Conservation (phyloP, 768 basidiomycete genomes). For the Amylocystis lapponica region DNA sequence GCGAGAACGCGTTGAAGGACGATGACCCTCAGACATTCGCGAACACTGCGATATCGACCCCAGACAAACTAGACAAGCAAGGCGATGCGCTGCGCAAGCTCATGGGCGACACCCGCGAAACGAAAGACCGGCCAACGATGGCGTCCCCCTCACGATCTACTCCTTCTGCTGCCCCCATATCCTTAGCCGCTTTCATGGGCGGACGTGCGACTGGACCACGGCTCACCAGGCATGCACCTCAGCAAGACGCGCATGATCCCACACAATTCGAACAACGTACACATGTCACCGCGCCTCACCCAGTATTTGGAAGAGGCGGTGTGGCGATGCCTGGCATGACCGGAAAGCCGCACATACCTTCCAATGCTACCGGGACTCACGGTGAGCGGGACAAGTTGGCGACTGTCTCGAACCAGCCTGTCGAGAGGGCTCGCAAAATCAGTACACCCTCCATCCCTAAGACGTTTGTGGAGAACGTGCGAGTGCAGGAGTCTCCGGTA, state of each 20-base stretch:
- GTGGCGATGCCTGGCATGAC: constrained; percentile 74
- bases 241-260: constrained; percentile 59
- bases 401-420: neutral
- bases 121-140: neutral
- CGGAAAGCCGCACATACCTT: constrained; percentile 13
- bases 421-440: constrained; percentile 20
- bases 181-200: constrained; percentile 78
- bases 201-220: constrained; percentile 71
- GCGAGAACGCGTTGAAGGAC: constrained; percentile 22
- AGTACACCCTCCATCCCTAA: constrained; percentile 32
- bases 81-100: constrained; percentile 43
- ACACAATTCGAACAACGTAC: constrained; percentile 61
- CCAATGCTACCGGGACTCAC: constrained; percentile 5
- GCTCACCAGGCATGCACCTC: constrained; percentile 67
- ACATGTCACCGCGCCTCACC: constrained; percentile 49
- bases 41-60: constrained; percentile 20
- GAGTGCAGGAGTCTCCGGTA: constrained; percentile 27
- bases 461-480: constrained; percentile 32
- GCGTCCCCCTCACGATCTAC: constrained; percentile 1
- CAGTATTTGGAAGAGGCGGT: constrained; percentile 69
- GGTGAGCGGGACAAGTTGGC: constrained; percentile 6
- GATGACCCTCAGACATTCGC: constrained; percentile 12
- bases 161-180: constrained; percentile 42
- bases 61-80: constrained; percentile 38
- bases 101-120: constrained; percentile 23